phyloP scores from a whole-genome alignment of 2,329 filamentous ascomycete species.

The Escovopsis sp. region DNA sequence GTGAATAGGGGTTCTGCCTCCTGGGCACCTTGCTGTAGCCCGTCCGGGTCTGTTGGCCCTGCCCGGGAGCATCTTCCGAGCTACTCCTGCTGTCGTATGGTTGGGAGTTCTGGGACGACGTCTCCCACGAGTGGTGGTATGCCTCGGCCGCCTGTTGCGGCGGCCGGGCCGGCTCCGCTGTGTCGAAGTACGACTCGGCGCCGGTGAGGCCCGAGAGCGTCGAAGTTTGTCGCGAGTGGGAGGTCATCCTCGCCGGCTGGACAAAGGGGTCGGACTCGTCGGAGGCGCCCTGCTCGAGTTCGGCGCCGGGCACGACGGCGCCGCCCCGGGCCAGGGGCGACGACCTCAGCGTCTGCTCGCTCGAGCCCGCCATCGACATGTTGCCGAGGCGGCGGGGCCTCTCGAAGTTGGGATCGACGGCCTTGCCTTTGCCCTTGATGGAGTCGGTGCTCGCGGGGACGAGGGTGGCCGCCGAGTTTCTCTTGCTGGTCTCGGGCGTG shows the following conservation, averaged over 20 bases:
- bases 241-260: constrained; percentile 1
- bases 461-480: constrained; percentile 12
- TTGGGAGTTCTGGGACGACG: not conserved
- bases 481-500: constrained; percentile 18
- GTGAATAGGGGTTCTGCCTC: constrained; percentile 1
- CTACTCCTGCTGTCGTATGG: constrained; percentile 5
- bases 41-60: constrained; percentile 1
- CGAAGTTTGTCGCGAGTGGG: constrained; percentile 1
- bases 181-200: constrained; percentile 2
- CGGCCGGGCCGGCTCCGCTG: constrained; percentile 1
- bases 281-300: not conserved
- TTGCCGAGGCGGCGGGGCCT: not conserved
- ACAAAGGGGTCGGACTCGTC: not conserved
- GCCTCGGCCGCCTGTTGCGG: not conserved
- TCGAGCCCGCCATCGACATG: not conserved
- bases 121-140: not conserved
- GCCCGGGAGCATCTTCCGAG: constrained; percentile 3
- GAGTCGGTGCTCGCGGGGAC: constrained; percentile 6
- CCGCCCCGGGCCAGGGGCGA: not conserved
- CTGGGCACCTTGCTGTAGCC: constrained; percentile 3
- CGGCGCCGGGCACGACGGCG: not conserved
- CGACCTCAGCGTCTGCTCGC: not conserved
- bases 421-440: constrained; percentile 10
- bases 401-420: constrained; percentile 5
- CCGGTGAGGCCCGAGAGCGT: constrained; percentile 1